phyloP scores from a whole-genome alignment of 176 grass and related monocot species.

The Zoysia japonica region DNA sequence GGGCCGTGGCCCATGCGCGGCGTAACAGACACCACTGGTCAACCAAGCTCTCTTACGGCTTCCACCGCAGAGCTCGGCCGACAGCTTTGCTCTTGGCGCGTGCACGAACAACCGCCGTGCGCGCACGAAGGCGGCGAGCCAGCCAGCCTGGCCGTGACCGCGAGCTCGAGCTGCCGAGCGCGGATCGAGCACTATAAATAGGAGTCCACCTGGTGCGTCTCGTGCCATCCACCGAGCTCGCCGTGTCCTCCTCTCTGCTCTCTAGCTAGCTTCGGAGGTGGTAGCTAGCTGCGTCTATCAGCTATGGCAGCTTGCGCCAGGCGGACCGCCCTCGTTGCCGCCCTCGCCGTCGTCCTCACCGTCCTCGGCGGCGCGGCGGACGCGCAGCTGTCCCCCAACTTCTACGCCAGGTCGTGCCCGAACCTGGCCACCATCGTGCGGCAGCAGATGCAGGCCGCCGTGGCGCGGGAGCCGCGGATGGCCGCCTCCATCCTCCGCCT shows the following conservation, averaged over 20 bases:
- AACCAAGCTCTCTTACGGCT: conserved; percentile 18
- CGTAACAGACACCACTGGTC: not conserved
- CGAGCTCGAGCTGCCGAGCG: not conserved
- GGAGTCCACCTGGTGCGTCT: not conserved
- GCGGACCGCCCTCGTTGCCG: not conserved
- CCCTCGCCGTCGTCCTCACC: conserved; percentile 29
- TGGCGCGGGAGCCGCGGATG: conserved; percentile 61
- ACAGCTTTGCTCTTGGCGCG: conserved; percentile 14
- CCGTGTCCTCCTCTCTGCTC: not conserved
- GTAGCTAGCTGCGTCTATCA: not conserved
- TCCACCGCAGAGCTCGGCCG: conserved; percentile 1
- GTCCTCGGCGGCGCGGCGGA: conserved; percentile 25
- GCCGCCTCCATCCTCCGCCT: conserved; percentile 73
- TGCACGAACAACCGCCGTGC: not conserved
- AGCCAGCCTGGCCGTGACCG: too few relatives aligned
- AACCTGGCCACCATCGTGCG: conserved; percentile 56
- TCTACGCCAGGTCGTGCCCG: conserved; percentile 62
- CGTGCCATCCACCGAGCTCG: not conserved
- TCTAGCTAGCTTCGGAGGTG: not conserved
- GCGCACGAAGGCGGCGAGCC: not conserved
- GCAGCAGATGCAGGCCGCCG: conserved; percentile 57
- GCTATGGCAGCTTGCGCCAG: conserved; percentile 40
- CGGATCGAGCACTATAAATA: conserved; percentile 29
- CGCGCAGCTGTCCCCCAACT: conserved; percentile 59
- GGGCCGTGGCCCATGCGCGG: not conserved